Conservation (phyloP, 257 asterid species). For the Solanum pinnatisectum region DNA sequence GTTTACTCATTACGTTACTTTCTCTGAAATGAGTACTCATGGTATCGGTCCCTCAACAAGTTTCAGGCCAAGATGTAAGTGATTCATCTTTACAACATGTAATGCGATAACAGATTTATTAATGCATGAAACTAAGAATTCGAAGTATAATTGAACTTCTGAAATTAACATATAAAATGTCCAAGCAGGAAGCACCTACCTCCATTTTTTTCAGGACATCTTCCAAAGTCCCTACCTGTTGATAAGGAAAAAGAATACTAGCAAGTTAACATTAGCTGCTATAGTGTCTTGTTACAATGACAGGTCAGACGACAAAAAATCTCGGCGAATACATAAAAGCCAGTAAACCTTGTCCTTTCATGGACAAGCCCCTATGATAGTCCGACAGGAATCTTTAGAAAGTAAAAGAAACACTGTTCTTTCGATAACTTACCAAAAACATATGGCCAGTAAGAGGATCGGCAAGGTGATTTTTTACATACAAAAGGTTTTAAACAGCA, state of each 20-base stretch:
- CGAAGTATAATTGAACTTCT: background rate
- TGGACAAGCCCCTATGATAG: background rate
- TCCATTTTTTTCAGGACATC: slow-evolving; percentile 92
- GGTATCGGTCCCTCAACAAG: background rate
- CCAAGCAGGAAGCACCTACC: slow-evolving; percentile 29
- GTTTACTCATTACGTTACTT: background rate
- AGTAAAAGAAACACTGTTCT: background rate
- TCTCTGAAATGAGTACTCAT: background rate
- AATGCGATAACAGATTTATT: background rate
- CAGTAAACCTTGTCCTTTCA: background rate
- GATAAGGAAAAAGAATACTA: background rate
- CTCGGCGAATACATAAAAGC: background rate
- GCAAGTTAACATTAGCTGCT: background rate
- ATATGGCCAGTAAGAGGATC: background rate
- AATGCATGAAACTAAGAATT: background rate
- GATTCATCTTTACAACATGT: background rate
- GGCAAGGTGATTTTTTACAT: background rate
- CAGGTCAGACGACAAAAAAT: background rate
- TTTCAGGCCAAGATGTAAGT: background rate
- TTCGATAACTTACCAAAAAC: background rate
- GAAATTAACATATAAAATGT: background rate
- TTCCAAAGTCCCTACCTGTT: slow-evolving; percentile 95
- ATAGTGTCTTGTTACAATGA: background rate
- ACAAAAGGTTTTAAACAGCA: background rate
- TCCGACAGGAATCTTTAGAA: background rate